A percentile compares a stretch with the other conserved stretches of the same genome.
These are phyloP conservation scores for Lactifluus pinguis DNA, from an alignment of 768 basidiomycete species.

Conservation along the genomic window DNA sequence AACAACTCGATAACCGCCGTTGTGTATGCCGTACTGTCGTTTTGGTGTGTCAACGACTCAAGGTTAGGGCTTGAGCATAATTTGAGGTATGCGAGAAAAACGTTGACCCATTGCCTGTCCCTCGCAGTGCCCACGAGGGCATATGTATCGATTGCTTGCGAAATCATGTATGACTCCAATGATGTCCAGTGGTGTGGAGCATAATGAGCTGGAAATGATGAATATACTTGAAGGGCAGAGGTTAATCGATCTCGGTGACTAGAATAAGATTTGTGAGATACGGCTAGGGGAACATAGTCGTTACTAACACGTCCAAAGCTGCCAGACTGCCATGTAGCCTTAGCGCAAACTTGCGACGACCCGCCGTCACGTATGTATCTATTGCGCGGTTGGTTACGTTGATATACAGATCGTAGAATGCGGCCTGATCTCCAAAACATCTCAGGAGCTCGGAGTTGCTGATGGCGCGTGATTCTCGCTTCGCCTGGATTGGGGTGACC, in stretches of 20 bases:
- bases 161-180: constrained; percentile 71
- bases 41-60: constrained; percentile 46
- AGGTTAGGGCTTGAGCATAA: constrained; percentile 46
- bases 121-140: constrained; percentile 42
- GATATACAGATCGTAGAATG: constrained; percentile 75
- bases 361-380: constrained; percentile 75
- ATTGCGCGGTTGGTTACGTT: constrained; percentile 72
- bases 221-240: constrained; percentile 60
- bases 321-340: constrained; percentile 82
- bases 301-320: constrained; percentile 75
- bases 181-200: constrained; percentile 75
- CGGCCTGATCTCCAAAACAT: constrained; percentile 44
- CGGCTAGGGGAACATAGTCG: not conserved
- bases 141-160: constrained; percentile 63
- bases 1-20: constrained; percentile 41
- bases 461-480: constrained; percentile 31
- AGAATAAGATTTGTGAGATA: not conserved
- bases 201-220: constrained; percentile 80
- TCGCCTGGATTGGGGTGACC: constrained; percentile 17
- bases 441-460: constrained; percentile 53
- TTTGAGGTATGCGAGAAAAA: constrained; percentile 68
- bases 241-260: constrained; percentile 62
- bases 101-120: constrained; percentile 75
- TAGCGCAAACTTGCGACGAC: constrained; percentile 76
- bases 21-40: constrained; percentile 44